Conservation (phyloP, 176 grass and related monocot species). For the Aegilops sharonensis region DNA sequence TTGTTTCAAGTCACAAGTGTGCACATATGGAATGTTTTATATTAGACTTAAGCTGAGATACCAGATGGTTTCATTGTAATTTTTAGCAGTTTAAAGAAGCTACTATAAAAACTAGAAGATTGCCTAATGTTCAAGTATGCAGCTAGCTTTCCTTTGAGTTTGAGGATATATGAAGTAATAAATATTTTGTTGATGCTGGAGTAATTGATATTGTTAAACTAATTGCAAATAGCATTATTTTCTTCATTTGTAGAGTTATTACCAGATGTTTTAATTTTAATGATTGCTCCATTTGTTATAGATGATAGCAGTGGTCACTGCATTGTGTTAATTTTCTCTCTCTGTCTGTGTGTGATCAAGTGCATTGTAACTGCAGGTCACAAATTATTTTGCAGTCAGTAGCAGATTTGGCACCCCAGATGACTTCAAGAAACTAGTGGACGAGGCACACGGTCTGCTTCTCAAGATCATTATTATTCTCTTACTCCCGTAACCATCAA, state of each 20-base stretch:
- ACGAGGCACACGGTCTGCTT: slow-evolving; percentile 85
- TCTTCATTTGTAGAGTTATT: neutral
- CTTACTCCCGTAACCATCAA: neutral
- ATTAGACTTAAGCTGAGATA: neutral
- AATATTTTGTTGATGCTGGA: neutral
- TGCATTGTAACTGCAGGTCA: slow-evolving; percentile 60
- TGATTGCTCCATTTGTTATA: neutral
- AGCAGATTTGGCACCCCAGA: slow-evolving; percentile 98
- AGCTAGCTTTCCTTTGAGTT: slow-evolving; percentile 16
- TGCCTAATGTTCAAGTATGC: neutral
- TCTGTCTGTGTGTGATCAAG: slow-evolving; percentile 3
- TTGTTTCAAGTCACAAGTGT: neutral
- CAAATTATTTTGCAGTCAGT: slow-evolving; percentile 93
- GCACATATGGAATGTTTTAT: neutral
- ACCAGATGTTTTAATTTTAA: slow-evolving; percentile 4
- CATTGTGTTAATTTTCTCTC: neutral
- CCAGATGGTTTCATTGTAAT: neutral
- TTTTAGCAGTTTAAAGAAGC: neutral
- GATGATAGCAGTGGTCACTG: neutral
- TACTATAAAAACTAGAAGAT: neutral
- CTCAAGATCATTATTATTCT: slow-evolving; percentile 19
- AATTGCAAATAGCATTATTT: neutral
- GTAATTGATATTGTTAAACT: slow-evolving; percentile 8
- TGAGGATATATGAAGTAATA: neutral
- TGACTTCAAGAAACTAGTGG: slow-evolving; percentile 92